Evolutionary conservation across 768 basidiomycete species (phyloP).

Genomic region (Leccinum broughii): DNA sequence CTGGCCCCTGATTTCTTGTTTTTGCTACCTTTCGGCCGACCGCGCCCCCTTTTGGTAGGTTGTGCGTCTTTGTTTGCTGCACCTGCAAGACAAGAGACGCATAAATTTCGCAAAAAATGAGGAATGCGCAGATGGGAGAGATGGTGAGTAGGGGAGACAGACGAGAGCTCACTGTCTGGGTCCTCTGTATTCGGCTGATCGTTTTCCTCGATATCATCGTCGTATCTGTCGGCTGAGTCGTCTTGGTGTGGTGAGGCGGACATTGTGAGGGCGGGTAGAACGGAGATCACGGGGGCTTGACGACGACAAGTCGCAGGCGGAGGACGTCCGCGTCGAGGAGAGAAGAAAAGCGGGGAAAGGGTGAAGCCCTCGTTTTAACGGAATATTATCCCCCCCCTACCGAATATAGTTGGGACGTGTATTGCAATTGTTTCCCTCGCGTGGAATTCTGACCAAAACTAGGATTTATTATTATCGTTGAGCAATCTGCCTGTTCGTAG

Average conservation of each 20-base stretch:
- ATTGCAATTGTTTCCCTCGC: constrained; percentile 64
- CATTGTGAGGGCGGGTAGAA: constrained; percentile 42
- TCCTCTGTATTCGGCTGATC: constrained; percentile 42
- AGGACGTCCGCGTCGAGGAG: constrained; percentile 40
- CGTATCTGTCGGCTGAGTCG: constrained; percentile 53
- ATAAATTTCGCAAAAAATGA: constrained; percentile 21
- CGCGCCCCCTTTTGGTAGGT: constrained; percentile 73
- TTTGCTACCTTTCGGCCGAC: constrained; percentile 89
- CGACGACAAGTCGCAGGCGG: constrained; percentile 18
- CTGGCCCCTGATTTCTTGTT: constrained; percentile 51
- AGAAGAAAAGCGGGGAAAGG: constrained; percentile 63
- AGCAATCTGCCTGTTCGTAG: constrained; percentile 50
- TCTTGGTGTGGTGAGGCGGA: constrained; percentile 62
- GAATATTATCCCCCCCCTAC: constrained; percentile 58
- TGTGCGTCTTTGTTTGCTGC: constrained; percentile 39
- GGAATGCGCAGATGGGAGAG: constrained; percentile 13
- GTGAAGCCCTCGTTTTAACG: constrained; percentile 73
- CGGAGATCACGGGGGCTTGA: constrained; percentile 28
- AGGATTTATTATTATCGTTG: constrained; percentile 59
- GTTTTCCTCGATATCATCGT: constrained; percentile 59
- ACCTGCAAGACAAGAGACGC: constrained; percentile 35
- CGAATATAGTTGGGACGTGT: constrained; percentile 69
- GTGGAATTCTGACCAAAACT: constrained; percentile 58
- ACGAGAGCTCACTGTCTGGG: constrained; percentile 29
- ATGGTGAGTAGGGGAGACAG: constrained; percentile 13